Evolutionary conservation across 2,329 filamentous ascomycete genomes (phyloP).

Genomic region (Blumeria hordei): DNA sequence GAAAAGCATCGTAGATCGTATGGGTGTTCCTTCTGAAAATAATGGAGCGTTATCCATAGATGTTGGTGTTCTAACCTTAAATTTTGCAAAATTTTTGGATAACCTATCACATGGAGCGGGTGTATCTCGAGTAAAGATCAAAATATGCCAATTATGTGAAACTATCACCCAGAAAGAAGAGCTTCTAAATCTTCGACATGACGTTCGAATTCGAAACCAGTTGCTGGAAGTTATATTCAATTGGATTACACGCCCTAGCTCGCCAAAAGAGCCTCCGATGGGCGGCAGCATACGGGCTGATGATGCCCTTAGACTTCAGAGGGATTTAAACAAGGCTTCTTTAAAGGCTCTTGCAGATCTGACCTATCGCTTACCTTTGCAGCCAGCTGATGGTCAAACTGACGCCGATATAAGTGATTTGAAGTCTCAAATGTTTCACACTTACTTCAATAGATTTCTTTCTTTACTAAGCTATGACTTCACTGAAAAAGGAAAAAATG

Average conservation of each 20-base stretch:
- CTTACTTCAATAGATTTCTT: slow-evolving; percentile 45
- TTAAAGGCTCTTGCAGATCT: slow-evolving; percentile 39
- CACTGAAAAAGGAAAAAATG: slow-evolving; percentile 20
- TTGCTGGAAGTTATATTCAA: slow-evolving; percentile 42
- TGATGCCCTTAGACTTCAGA: slow-evolving; percentile 32
- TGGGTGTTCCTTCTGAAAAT: slow-evolving; percentile 37
- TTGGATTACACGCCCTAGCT: slow-evolving; percentile 39
- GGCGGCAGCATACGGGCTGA: slow-evolving; percentile 24
- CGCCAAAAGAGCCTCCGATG: slow-evolving; percentile 22
- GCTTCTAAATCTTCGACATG: slow-evolving; percentile 41
- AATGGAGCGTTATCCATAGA: slow-evolving; percentile 37
- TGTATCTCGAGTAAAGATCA: slow-evolving; percentile 39
- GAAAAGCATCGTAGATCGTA: slow-evolving; percentile 35
- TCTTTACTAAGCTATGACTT: slow-evolving; percentile 37
- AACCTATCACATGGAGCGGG: slow-evolving; percentile 28
- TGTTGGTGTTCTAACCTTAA: slow-evolving; percentile 36
- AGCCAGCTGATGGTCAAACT: slow-evolving; percentile 38
- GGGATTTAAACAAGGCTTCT: slow-evolving; percentile 40
- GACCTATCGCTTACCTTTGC: slow-evolving; percentile 40
- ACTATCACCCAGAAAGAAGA: slow-evolving; percentile 41
- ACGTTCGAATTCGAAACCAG: slow-evolving; percentile 44
- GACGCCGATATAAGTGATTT: slow-evolving; percentile 43
- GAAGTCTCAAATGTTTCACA: slow-evolving; percentile 48
- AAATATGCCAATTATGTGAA: slow-evolving; percentile 43
- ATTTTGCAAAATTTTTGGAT: slow-evolving; percentile 42